Conservation (phyloP, 345 rosid species). For the Brassica carinata region DNA sequence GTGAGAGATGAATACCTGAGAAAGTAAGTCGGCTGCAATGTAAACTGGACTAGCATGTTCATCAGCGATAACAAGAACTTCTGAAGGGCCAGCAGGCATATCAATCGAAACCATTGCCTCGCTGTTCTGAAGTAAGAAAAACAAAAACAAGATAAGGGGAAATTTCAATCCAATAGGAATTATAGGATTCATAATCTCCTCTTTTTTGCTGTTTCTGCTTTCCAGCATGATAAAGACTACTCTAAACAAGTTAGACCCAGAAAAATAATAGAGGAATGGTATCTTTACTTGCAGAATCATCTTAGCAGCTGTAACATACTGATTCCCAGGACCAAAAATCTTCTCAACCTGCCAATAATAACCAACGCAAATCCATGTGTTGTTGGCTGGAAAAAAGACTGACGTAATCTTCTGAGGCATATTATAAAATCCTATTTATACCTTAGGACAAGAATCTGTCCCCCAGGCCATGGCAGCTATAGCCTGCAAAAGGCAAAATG, state of each 20-base stretch:
- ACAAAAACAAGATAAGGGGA: neutral
- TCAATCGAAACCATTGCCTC: constrained; percentile 99
- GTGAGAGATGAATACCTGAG: constrained; percentile 61
- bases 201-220: neutral
- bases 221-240: neutral
- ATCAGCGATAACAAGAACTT: constrained; percentile 92
- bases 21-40: constrained; percentile 91
- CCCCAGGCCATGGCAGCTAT: constrained; percentile 99
- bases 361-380: neutral
- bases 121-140: constrained; percentile 62
- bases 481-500: constrained; percentile 53
- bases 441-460: constrained; percentile 94
- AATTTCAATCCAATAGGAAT: neutral
- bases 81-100: constrained; percentile 99
- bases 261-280: constrained; percentile 8
- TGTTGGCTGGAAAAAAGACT: neutral
- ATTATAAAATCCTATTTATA: constrained; percentile 26
- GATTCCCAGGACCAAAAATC: constrained; percentile 94
- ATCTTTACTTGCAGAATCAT: constrained; percentile 83
- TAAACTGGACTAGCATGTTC: constrained; percentile 76
- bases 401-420: neutral
- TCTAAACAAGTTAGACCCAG: constrained; percentile 16
- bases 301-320: constrained; percentile 95
- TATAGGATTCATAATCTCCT: neutral
- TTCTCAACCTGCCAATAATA: constrained; percentile 69